Base-by-base conservation (phyloP, 225 moss, liverwort and hornwort genomes). In the Marchantia polymorpha region DNA sequence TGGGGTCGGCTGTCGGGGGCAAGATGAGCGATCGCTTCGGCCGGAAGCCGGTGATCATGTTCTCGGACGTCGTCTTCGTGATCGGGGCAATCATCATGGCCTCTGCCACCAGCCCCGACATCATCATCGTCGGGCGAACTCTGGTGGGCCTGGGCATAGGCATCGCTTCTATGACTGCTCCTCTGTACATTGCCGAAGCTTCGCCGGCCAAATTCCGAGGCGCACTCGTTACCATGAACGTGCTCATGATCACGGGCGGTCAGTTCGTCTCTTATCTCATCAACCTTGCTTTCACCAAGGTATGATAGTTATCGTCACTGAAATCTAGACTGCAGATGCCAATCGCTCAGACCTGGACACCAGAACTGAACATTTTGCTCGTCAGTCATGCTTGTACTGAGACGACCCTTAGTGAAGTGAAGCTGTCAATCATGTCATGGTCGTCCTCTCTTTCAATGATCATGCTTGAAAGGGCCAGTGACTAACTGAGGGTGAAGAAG, bases 111-210 rank as follows among this genome's bases (percentile, higher is more conserved):
- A 88, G 81, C 66, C 91, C 92, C 12, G 3, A 8, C 12, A 30
- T 90, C 11, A 79, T 97, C 74, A 93, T 97, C 68, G 76, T 84
- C 31, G 97, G 94, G 20, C 89, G 94, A 55, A 83, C 93, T 69
- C 63, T 92, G 47, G 96, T 97, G 27, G 96, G 97, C 17, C 64
- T 97, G 14, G 97, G 97, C 48, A 89, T 94, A 14, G 94, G 97
- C 12, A 90, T 93, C 52, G 94, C 97, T 20, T 97, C 97, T 75
- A 89, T 93, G 93, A 91, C 97, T 12, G 89, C 88, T 26, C 94
- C 94, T 46, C 83, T 97, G 22, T 97, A 97, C 81, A 97, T 97
- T 39, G 97, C 97, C 27, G 97, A 97, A 82, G 91, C 87, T 66
- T 92, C 97, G 23, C 93, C 94, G 10, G 52, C 92, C 3, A 78